These are phyloP conservation scores for Pseudozyma hubeiensis DNA, from an alignment of 1,284 basidiomycete genomes.

Conservation along the genomic window DNA sequence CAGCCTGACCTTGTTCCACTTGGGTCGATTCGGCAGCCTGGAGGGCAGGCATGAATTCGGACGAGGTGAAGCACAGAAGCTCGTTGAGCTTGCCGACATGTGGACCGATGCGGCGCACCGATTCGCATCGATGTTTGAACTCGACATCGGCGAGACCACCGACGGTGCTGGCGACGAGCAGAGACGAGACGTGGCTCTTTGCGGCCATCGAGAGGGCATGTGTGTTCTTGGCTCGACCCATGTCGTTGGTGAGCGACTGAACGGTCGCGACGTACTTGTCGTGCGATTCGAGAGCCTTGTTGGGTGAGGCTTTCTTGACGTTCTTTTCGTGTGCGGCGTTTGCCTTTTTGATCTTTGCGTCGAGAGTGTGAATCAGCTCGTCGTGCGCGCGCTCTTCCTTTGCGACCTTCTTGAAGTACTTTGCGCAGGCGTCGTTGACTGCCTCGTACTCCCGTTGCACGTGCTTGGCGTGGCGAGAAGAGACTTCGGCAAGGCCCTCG, in stretches of 20 bases:
- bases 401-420: conserved; percentile 66
- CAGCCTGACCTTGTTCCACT: conserved; percentile 50
- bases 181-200: conserved; percentile 55
- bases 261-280: conserved; percentile 65
- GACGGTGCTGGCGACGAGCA: conserved; percentile 53
- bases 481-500: conserved; percentile 57
- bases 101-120: conserved; percentile 53
- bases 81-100: conserved; percentile 58
- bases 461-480: conserved; percentile 59
- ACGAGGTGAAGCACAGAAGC: conserved; percentile 58
- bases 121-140: conserved; percentile 62
- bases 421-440: conserved; percentile 64
- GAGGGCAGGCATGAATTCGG: conserved; percentile 61
- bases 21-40: conserved; percentile 57
- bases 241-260: conserved; percentile 57
- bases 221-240: conserved; percentile 48
- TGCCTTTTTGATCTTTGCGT: conserved; percentile 67
- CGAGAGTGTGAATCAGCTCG: conserved; percentile 57
- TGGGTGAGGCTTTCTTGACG: conserved; percentile 45
- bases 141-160: conserved; percentile 64
- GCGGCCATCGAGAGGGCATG: conserved; percentile 56
- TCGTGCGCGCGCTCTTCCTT: conserved; percentile 67
- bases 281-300: conserved; percentile 59
- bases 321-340: conserved; percentile 64
- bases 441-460: conserved; percentile 66